These are phyloP conservation scores for Boletus sp. DNA, from an alignment of 1,284 basidiomycete genomes.

Conservation along the genomic window DNA sequence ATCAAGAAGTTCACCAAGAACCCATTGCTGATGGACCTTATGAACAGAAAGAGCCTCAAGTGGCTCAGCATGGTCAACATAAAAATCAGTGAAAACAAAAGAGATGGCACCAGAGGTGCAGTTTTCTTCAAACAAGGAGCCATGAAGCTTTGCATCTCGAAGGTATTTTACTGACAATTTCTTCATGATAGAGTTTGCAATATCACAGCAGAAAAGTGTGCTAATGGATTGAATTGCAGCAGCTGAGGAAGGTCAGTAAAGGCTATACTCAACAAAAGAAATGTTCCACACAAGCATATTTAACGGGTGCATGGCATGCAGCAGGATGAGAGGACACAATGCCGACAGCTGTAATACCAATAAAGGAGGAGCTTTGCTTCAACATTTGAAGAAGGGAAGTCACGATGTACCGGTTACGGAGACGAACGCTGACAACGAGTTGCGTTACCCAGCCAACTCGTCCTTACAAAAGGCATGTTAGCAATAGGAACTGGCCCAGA, in stretches of 20 bases:
- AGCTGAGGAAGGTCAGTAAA: not conserved
- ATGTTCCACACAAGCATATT: not conserved
- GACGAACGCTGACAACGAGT: no score
- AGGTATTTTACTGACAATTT: not conserved
- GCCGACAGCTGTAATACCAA: no score
- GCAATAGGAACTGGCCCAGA: no score
- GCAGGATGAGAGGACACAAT: not conserved
- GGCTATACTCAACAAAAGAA: not conserved
- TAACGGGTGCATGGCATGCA: not conserved
- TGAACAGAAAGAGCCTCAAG: not conserved
- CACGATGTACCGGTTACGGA: no score
- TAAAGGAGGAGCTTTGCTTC: no score
- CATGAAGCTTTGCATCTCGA: not conserved
- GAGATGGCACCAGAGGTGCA: not conserved
- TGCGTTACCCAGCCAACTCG: no score
- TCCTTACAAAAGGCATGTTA: no score
- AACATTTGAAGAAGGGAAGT: no score
- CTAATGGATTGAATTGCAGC: not conserved
- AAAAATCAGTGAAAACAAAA: not conserved
- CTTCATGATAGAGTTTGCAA: not conserved
- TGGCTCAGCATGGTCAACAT: not conserved
- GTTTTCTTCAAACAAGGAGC: not conserved
- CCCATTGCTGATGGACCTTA: not conserved
- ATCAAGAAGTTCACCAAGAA: no score
- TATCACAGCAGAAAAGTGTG: not conserved